A percentile compares a stretch with the other conserved stretches of the same genome.
These are phyloP conservation scores for Vaccinium macrocarpon DNA, from an alignment of 148 eudicot species.

Conservation along the genomic window DNA sequence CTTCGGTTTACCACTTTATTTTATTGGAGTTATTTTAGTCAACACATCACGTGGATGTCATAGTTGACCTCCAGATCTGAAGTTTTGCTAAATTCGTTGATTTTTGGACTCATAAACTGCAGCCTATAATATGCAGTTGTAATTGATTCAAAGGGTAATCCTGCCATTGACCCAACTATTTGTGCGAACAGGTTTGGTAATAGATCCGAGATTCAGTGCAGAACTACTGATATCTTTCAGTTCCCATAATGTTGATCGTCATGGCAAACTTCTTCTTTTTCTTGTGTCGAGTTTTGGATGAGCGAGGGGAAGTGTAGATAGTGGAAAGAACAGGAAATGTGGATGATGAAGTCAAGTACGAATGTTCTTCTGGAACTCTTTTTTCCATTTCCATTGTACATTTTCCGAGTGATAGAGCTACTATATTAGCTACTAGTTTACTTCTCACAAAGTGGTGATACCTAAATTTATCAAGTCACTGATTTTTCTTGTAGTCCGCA, in stretches of 20 bases:
- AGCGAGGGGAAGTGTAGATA: neutral
- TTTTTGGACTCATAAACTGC: neutral
- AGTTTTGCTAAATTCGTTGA: neutral
- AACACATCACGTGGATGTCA: neutral
- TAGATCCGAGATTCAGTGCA: neutral
- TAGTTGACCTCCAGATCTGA: constrained; percentile 20
- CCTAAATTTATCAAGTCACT: neutral
- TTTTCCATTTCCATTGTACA: neutral
- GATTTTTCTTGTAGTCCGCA: neutral
- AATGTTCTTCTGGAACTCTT: neutral
- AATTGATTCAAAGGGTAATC: neutral
- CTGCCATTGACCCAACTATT: neutral
- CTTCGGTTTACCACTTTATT: neutral
- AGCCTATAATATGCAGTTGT: neutral
- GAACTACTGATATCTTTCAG: neutral
- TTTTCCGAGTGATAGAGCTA: neutral
- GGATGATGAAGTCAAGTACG: neutral
- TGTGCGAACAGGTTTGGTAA: neutral
- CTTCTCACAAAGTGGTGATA: neutral
- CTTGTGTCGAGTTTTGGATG: neutral
- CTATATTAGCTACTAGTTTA: too few species aligned
- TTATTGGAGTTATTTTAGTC: constrained; percentile 4
- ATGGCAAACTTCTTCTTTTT: neutral
- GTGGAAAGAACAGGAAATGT: neutral
- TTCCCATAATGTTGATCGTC: neutral